Evolutionary conservation across 345 rosid species (phyloP).

Genomic region (Arabidopsis suecica): DNA sequence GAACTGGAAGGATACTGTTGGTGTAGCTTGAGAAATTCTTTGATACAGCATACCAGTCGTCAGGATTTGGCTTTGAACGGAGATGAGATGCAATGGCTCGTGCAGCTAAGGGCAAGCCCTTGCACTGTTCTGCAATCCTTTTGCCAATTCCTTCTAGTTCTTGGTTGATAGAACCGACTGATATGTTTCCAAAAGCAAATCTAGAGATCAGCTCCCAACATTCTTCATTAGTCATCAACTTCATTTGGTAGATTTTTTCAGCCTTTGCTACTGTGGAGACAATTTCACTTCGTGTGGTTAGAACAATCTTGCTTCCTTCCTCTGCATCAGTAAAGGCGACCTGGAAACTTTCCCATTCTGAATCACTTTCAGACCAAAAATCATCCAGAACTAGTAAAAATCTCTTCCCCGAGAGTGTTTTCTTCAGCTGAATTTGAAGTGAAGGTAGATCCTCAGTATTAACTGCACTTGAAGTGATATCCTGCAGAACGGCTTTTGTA

Average conservation of each 20-base stretch:
- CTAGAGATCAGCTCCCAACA: slow-evolving; percentile 47
- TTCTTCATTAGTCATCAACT: slow-evolving; percentile 44
- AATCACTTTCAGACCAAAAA: slow-evolving; percentile 50
- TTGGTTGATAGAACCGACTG: slow-evolving; percentile 31
- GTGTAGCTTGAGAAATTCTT: slow-evolving; percentile 37
- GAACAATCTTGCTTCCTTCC: slow-evolving; percentile 51
- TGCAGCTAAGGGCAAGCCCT: slow-evolving; percentile 54
- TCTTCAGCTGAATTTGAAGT: slow-evolving; percentile 45
- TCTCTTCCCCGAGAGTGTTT: slow-evolving; percentile 43
- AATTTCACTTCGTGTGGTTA: slow-evolving; percentile 50
- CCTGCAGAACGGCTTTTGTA: slow-evolving; percentile 46
- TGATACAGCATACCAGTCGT: slow-evolving; percentile 41
- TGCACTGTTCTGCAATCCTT: slow-evolving; percentile 47
- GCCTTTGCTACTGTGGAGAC: slow-evolving; percentile 43
- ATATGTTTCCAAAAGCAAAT: slow-evolving; percentile 38
- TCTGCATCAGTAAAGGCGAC: slow-evolving; percentile 42
- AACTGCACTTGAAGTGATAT: slow-evolving; percentile 34
- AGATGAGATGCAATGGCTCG: slow-evolving; percentile 46
- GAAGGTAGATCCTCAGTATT: slow-evolving; percentile 44
- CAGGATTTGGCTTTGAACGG: slow-evolving; percentile 26
- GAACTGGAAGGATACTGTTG: slow-evolving; percentile 35
- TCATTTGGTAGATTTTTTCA: slow-evolving; percentile 32
- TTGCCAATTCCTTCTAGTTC: slow-evolving; percentile 46
- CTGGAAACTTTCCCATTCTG: slow-evolving; percentile 43
- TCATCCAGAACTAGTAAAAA: slow-evolving; percentile 53